A percentile compares a stretch with the other conserved stretches of the same genome.
These are phyloP conservation scores for Allium cepa DNA, from an alignment of 106 monocot species.

Conservation along the genomic window DNA sequence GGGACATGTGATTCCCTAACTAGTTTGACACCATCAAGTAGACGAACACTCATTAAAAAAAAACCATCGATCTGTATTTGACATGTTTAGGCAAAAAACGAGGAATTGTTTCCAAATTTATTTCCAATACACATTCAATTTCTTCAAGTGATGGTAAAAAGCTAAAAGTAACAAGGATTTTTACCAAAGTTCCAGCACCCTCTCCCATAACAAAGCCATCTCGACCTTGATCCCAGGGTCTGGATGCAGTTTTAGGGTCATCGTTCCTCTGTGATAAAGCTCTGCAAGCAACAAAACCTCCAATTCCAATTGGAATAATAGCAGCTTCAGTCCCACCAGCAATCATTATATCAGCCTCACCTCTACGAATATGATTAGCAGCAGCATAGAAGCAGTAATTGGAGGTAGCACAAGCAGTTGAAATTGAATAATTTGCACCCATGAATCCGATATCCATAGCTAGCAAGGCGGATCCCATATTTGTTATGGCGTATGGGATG, in stretches of 20 bases:
- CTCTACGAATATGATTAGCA: conserved; percentile 91
- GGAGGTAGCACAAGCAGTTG: conserved; percentile 97
- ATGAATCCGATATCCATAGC: conserved; percentile 98
- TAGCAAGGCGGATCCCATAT: conserved; percentile 95
- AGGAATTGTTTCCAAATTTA: no score
- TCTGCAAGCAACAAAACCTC: conserved; percentile 96
- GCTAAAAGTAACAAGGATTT: not conserved
- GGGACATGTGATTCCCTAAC: no score
- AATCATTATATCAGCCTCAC: conserved; percentile 94
- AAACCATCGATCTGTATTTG: not conserved
- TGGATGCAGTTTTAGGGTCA: conserved; percentile 90
- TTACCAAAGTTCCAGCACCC: conserved; percentile 93
- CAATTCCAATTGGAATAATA: conserved; percentile 93
- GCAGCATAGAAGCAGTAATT: conserved; percentile 97
- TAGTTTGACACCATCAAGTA: no score
- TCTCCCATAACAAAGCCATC: conserved; percentile 99
- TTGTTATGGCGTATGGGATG: conserved; percentile 92
- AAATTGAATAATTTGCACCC: conserved; percentile 98
- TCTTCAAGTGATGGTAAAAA: not conserved
- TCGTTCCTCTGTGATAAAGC: conserved; percentile 94
- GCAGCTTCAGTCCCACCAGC: conserved; percentile 99
- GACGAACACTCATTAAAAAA: not conserved
- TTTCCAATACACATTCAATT: no score
- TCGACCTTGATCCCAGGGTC: conserved; percentile 93
- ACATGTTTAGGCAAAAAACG: no score